phyloP scores from a whole-genome alignment of 257 asterid species.

The Plantago elongata region DNA sequence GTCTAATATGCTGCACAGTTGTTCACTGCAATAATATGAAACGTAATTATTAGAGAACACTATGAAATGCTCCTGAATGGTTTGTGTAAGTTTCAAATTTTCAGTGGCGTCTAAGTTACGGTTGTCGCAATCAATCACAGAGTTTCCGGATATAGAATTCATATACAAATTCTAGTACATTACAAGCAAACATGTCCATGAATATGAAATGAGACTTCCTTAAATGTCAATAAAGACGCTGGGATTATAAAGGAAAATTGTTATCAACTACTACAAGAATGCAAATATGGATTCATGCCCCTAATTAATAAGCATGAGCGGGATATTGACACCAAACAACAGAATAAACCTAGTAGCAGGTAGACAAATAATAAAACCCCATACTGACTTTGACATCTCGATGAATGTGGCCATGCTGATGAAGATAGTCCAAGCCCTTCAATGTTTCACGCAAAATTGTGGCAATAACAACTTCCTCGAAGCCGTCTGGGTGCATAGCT shows the following conservation, averaged over 20 bases:
- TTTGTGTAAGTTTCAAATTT: too few species aligned
- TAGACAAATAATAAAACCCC: conserved; percentile 3
- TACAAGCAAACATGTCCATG: too few species aligned
- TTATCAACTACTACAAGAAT: background rate
- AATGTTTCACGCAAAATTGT: conserved; percentile 81
- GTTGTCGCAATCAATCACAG: too few species aligned
- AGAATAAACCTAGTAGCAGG: conserved; percentile 1
- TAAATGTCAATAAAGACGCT: background rate
- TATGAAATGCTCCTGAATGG: too few species aligned
- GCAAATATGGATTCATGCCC: background rate
- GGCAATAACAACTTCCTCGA: conserved; percentile 92
- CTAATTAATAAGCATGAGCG: background rate
- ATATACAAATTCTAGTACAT: too few species aligned
- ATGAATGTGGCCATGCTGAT: conserved; percentile 95
- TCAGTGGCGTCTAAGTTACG: too few species aligned
- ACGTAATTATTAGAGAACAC: too few species aligned
- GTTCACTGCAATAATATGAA: too few species aligned
- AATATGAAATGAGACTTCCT: too few species aligned
- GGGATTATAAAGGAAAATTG: conserved; percentile 1
- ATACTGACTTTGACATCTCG: conserved; percentile 90
- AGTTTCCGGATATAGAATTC: too few species aligned
- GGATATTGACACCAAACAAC: background rate
- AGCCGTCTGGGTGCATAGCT: conserved; percentile 86
- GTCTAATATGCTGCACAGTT: conserved; percentile 2
- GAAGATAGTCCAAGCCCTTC: conserved; percentile 94